Evolutionary conservation across 2,329 filamentous ascomycete genomes (phyloP).

Genomic region (Ophiocordyceps robertsii): DNA sequence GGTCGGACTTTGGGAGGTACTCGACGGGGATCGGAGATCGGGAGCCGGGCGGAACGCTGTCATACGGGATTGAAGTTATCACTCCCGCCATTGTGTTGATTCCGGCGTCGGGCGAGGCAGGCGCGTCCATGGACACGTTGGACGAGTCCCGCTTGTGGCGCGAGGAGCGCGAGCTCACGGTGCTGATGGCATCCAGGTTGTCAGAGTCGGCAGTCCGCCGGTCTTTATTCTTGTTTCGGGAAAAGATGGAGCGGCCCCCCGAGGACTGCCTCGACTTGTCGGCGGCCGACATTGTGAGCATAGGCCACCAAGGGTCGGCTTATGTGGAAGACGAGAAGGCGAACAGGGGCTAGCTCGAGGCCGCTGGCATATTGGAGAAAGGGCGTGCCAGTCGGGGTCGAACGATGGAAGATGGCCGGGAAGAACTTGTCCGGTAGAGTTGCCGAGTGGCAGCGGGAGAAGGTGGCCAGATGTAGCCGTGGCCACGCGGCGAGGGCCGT

Average conservation of each 20-base stretch:
- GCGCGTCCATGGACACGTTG: conserved; percentile 55
- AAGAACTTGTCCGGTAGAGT: not conserved
- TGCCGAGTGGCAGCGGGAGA: too few species aligned
- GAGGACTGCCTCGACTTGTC: conserved; percentile 76
- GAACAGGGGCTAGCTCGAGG: conserved; percentile 21
- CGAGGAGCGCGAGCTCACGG: conserved; percentile 55
- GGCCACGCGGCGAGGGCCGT: too few species aligned
- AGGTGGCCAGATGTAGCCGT: too few species aligned
- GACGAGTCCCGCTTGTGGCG: conserved; percentile 65
- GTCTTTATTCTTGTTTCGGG: conserved; percentile 69
- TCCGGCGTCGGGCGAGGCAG: conserved; percentile 48
- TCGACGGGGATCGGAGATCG: conserved; percentile 62
- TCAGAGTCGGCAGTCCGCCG: conserved; percentile 49
- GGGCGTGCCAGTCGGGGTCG: not conserved
- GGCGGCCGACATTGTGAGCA: conserved; percentile 42
- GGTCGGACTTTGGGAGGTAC: conserved; percentile 55
- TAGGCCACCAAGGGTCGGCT: not conserved
- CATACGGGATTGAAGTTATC: conserved; percentile 81
- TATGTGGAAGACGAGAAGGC: conserved; percentile 19
- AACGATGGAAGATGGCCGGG: not conserved
- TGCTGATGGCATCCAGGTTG: conserved; percentile 43
- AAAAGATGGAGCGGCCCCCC: conserved; percentile 68
- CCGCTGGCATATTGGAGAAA: conserved; percentile 20
- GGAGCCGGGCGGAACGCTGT: conserved; percentile 50
- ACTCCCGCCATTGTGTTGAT: conserved; percentile 67